A percentile compares a stretch with the other conserved stretches of the same genome.
Conservation (phyloP, 306 rosid genomes). For the Lathyrus sativus region DNA sequence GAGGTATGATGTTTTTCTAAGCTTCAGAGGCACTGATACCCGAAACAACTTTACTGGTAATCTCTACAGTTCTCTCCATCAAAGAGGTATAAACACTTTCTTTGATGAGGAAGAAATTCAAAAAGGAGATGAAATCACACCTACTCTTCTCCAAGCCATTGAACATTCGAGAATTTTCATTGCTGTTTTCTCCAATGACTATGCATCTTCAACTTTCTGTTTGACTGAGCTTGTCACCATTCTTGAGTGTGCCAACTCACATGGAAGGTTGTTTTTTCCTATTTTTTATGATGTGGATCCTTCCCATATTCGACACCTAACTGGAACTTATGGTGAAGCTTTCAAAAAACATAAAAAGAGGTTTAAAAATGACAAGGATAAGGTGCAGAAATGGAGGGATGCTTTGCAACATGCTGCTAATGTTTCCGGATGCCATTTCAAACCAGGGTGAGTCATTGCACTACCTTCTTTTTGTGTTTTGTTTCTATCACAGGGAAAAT, state of each 20-base stretch:
- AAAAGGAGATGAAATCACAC: slow-evolving; percentile 15
- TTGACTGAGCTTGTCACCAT: slow-evolving; percentile 12
- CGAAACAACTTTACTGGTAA: slow-evolving; percentile 5
- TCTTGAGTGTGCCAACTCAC: not conserved
- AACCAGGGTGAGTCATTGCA: not conserved
- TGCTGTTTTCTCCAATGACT: not conserved
- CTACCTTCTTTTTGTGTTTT: not conserved
- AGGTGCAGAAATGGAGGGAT: slow-evolving; percentile 19
- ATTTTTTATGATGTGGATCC: slow-evolving; percentile 9
- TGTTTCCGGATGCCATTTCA: slow-evolving; percentile 13
- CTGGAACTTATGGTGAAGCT: not conserved
- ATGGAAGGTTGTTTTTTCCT: slow-evolving; percentile 6
- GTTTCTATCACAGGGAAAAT: no score
- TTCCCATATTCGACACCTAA: not conserved
- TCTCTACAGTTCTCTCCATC: not conserved
- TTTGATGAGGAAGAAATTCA: not conserved
- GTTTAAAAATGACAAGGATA: not conserved
- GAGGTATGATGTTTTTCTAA: slow-evolving; percentile 20
- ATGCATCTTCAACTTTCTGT: not conserved
- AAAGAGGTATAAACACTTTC: slow-evolving; percentile 13
- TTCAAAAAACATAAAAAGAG: not conserved
- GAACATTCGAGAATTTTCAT: not conserved
- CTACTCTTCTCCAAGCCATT: slow-evolving; percentile 7
- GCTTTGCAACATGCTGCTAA: slow-evolving; percentile 1
- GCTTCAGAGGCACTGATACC: not conserved